A percentile compares a stretch with the other conserved stretches of the same genome.
Conservation (phyloP, 148 eudicot species). For the Pouteria glomerata region DNA sequence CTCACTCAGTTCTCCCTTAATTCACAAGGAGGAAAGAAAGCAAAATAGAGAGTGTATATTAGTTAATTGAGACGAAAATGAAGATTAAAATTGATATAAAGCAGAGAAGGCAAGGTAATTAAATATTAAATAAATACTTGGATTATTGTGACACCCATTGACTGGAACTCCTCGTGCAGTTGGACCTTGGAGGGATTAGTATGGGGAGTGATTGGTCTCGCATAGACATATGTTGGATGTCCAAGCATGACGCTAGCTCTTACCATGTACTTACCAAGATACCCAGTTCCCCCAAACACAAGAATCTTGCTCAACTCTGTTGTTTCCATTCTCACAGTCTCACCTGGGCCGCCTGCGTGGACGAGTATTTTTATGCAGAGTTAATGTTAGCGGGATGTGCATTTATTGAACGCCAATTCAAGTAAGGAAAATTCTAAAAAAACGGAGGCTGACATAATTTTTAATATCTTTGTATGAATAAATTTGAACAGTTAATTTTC, state of each 20-base stretch:
- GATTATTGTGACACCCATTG: slow-evolving; percentile 8
- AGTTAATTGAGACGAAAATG: no score
- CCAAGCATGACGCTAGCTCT: slow-evolving; percentile 4
- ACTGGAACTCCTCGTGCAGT: slow-evolving; percentile 11
- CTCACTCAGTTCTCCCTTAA: slow-evolving; percentile 10
- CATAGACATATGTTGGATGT: slow-evolving; percentile 10
- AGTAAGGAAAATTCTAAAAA: no score
- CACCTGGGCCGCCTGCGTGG: no score
- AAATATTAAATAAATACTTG: neutral
- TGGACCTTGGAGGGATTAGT: slow-evolving; percentile 7
- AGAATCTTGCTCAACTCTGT: neutral
- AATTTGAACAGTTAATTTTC: no score
- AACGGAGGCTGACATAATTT: no score
- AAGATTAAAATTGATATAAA: no score
- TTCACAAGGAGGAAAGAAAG: no score
- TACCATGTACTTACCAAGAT: neutral
- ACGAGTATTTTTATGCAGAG: no score
- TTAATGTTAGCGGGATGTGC: no score
- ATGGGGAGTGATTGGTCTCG: neutral
- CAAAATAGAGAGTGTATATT: no score
- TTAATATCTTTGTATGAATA: no score
- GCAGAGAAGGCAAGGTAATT: neutral
- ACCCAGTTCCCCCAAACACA: slow-evolving; percentile 3
- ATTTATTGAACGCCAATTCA: no score
- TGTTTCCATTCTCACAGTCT: neutral